Conservation (phyloP, 176 grass and related monocot genomes). For the Triticum aestivum region DNA sequence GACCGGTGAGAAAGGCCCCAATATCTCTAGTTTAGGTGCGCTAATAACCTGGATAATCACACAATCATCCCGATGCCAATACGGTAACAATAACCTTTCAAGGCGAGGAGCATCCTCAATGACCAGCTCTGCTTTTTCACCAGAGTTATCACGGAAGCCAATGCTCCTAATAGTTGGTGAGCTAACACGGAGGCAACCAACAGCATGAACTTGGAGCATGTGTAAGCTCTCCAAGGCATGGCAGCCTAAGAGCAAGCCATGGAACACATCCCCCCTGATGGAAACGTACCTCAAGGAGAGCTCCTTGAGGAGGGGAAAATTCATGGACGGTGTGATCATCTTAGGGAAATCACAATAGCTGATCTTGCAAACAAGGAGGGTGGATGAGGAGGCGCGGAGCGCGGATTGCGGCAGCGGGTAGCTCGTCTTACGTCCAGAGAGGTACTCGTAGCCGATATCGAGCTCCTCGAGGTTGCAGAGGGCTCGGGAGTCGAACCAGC, state of each 20-base stretch:
- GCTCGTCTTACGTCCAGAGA: neutral
- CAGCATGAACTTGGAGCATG: neutral
- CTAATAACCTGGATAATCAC: no score
- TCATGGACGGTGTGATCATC: neutral
- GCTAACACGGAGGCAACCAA: neutral
- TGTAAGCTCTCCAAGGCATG: neutral
- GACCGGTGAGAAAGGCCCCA: no score
- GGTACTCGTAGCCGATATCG: neutral
- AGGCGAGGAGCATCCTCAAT: no score
- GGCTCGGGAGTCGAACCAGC: neutral
- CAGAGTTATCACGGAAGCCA: neutral
- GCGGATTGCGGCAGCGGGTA: neutral
- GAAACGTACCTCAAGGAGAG: neutral
- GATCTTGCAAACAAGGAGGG: neutral
- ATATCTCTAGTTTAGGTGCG: no score
- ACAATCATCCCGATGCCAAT: no score
- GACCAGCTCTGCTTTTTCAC: no score
- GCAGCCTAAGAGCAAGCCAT: neutral
- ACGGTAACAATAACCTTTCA: no score
- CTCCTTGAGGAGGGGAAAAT: neutral
- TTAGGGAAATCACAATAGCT: neutral
- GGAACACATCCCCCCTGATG: neutral
- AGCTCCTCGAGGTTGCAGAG: neutral
- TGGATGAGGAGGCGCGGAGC: neutral
- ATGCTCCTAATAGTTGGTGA: neutral